phyloP scores from a whole-genome alignment of 1,139 yeast genomes.

The Saccharomycopsis crataegensis region DNA sequence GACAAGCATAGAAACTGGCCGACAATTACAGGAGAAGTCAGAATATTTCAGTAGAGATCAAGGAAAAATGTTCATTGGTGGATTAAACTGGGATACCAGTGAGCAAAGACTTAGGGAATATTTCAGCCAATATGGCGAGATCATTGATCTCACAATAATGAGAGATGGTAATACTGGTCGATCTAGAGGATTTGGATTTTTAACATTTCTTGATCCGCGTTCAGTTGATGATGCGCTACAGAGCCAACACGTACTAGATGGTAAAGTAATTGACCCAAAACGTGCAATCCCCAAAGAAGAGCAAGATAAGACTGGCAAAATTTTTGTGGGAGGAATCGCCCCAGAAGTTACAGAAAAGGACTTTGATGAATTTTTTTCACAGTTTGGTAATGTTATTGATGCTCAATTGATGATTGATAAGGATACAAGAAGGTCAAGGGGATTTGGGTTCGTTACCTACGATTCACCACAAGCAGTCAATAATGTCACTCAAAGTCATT shows the following conservation, averaged over 20 bases:
- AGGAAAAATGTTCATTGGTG: slow-evolving; percentile 97
- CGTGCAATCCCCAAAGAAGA: slow-evolving; percentile 98
- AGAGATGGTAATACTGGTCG: slow-evolving; percentile 77
- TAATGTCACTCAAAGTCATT: slow-evolving; percentile 76
- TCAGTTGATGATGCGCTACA: slow-evolving; percentile 85
- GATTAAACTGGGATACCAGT: slow-evolving; percentile 96
- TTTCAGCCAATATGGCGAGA: slow-evolving; percentile 85
- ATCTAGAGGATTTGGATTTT: slow-evolving; percentile 93
- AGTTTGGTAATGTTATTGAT: slow-evolving; percentile 89
- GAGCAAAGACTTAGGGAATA: slow-evolving; percentile 77
- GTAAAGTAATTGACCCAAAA: slow-evolving; percentile 95
- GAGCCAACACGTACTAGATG: slow-evolving; percentile 86
- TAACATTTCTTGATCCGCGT: slow-evolving; percentile 74
- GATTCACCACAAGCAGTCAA: slow-evolving; percentile 96
- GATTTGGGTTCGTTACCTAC: slow-evolving; percentile 94
- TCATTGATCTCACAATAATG: slow-evolving; percentile 87
- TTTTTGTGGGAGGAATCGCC: slow-evolving; percentile 96
- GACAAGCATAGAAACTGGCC: slow-evolving; percentile 7
- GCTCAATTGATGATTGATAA: slow-evolving; percentile 97
- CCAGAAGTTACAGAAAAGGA: slow-evolving; percentile 92
- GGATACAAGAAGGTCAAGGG: slow-evolving; percentile 96
- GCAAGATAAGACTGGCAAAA: slow-evolving; percentile 95
- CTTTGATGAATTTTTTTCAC: slow-evolving; percentile 79
- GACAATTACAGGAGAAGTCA: slow-evolving; percentile 8
- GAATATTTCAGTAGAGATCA: slow-evolving; percentile 33